Conservation (phyloP, 1,284 basidiomycete species). For the Cryptococcus amylolentus region DNA sequence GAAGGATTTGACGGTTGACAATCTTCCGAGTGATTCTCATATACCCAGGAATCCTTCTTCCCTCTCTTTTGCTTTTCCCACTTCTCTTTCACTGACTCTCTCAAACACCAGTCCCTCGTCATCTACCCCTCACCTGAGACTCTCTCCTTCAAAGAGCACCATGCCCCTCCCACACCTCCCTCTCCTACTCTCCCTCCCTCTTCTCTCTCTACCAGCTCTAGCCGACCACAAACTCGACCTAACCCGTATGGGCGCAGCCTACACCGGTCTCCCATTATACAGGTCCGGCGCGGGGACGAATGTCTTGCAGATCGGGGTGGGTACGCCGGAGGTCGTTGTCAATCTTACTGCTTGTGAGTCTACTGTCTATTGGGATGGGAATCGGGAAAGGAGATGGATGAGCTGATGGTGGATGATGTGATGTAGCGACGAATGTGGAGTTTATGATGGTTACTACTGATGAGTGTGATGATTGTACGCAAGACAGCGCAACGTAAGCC, state of each 20-base stretch:
- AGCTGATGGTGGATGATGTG: slow-evolving; percentile 1
- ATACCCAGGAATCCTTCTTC: too few relatives aligned
- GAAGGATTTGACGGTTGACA: not conserved
- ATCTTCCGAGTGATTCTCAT: too few relatives aligned
- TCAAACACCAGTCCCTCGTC: too few relatives aligned
- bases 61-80: too few relatives aligned
- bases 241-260: slow-evolving; percentile 27
- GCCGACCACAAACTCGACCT: slow-evolving; percentile 13
- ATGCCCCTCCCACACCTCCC: not conserved
- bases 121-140: not conserved
- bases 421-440: slow-evolving; percentile 38
- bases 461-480: slow-evolving; percentile 25
- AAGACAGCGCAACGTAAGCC: slow-evolving; percentile 17
- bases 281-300: slow-evolving; percentile 34
- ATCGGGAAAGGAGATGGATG: not conserved
- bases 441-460: slow-evolving; percentile 32
- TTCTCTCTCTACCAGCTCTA: not conserved
- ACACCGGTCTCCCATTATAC: slow-evolving; percentile 32
- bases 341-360: slow-evolving; percentile 43
- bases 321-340: slow-evolving; percentile 29
- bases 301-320: slow-evolving; percentile 30
- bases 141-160: not conserved
- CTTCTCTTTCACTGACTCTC: too few relatives aligned
- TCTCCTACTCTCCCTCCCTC: not conserved
- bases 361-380: too few relatives aligned